Base-by-base conservation (phyloP, 1,139 yeast genomes). In the Blastobotrys illinoisensis region DNA sequence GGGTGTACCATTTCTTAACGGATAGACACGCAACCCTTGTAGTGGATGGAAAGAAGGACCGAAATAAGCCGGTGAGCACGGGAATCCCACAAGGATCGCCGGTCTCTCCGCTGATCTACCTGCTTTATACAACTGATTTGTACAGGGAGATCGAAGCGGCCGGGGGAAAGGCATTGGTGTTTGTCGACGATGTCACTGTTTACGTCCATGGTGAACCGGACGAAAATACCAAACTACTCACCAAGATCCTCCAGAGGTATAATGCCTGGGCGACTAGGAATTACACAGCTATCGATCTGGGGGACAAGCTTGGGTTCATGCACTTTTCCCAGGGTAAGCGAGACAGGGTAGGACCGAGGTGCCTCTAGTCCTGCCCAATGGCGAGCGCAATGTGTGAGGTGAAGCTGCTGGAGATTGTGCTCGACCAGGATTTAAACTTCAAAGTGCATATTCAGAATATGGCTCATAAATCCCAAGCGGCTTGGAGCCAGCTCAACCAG, bases 31-130 rank as follows among this genome's bases (percentile, higher is more conserved):
- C 32, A 11, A 26, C 32, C 2, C 32, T 26, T 9, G 32, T 26
- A 26, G 32, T 26, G 32, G 13, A 26, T 26, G 32, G 32, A 11
- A 26, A 26, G 11, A 26, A 26, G 32, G 32, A 26, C 32, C 32
- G 9, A 26, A 26, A 26, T 11, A 26, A 26, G 32, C 32, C 32
- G 9, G 32, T 26, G 32, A 26, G 44, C n/a, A 40, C 44, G 18
- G 18, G 44, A 40, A 40, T 18, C 20, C 18, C 18, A 6, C 18
- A 14, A 40, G 44, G 18, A 9, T 40, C 44, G 20, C 20, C 20
- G n/a, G n/a, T 57, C 14, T 60, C 61, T 5, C 61, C 60, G 7
- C 32, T 59, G 48, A 49, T 59, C 16, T 59, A 59, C 43, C 46
- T 59, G 36, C 47, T 60, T 2, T 59, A 59, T 51, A 53, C 62